Conservation (phyloP, 148 eudicot species). For the Chenopodium album region DNA sequence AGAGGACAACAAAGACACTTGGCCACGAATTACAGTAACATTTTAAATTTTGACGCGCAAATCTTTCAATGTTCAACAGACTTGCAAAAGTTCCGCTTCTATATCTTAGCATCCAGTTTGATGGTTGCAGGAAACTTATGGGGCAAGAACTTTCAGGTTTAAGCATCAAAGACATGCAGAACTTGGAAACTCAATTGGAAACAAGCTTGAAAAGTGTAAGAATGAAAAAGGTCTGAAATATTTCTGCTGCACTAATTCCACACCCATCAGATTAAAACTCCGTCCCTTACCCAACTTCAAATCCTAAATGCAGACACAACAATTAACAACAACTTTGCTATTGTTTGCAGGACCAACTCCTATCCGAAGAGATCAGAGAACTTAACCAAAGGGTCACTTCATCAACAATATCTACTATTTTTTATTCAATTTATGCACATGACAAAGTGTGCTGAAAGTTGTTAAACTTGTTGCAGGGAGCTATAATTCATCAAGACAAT, state of each 20-base stretch:
- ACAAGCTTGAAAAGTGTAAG: constrained; percentile 60
- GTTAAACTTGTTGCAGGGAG: constrained; percentile 44
- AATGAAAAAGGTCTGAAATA: constrained; percentile 48
- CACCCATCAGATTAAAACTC: background rate
- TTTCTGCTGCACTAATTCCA: background rate
- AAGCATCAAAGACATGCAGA: constrained; percentile 60
- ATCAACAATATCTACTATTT: constrained; percentile 14
- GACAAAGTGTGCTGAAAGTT: constrained; percentile 15
- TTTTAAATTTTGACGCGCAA: background rate
- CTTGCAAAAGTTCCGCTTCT: background rate
- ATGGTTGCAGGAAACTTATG: constrained; percentile 62
- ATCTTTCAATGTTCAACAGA: background rate
- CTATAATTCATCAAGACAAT: constrained; percentile 61
- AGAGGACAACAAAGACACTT: background rate
- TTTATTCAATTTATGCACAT: background rate
- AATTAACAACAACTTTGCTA: constrained; percentile 19
- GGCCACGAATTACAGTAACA: background rate
- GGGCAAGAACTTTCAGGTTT: constrained; percentile 84
- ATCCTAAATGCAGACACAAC: background rate
- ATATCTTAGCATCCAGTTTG: constrained; percentile 2
- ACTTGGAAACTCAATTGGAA: constrained; percentile 71
- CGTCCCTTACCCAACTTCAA: background rate
- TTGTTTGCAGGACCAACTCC: constrained; percentile 61
- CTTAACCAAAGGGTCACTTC: constrained; percentile 49
- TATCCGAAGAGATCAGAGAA: constrained; percentile 61